Evolutionary conservation across 768 basidiomycete genomes (phyloP).

Genomic region (Epithele typhae): DNA sequence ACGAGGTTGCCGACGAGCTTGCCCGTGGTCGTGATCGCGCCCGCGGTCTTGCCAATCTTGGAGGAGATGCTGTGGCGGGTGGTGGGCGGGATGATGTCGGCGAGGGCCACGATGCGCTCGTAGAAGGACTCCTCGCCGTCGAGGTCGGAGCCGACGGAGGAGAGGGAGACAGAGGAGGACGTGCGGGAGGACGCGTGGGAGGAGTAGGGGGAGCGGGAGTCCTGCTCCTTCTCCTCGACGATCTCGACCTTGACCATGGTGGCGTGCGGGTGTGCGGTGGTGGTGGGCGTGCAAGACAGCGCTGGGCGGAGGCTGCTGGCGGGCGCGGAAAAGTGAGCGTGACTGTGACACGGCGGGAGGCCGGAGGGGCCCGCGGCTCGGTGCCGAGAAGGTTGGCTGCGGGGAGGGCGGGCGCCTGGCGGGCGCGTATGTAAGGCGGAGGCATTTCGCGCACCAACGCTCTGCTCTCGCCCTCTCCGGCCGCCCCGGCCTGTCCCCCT

Average conservation of each 20-base stretch:
- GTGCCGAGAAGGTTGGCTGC: constrained; percentile 14
- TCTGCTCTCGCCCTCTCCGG: constrained; percentile 3
- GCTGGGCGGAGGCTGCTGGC: background rate
- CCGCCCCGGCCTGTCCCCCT: constrained; percentile 5
- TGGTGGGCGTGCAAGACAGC: background rate
- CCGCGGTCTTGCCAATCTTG: constrained; percentile 53
- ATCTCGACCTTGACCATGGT: constrained; percentile 93
- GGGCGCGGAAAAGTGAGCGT: constrained; percentile 2
- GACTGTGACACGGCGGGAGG: too few species aligned
- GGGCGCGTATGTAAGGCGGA: constrained; percentile 14
- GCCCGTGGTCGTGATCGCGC: constrained; percentile 60
- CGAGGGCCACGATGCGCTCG: constrained; percentile 87
- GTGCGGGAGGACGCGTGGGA: constrained; percentile 73
- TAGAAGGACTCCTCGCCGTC: constrained; percentile 77
- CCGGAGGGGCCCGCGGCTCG: too few species aligned
- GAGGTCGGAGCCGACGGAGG: constrained; percentile 70
- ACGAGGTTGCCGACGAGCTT: constrained; percentile 83
- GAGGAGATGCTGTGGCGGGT: constrained; percentile 75
- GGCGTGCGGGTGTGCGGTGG: constrained; percentile 3
- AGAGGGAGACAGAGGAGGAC: constrained; percentile 68
- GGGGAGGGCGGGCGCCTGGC: constrained; percentile 10
- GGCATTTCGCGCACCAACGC: constrained; percentile 12
- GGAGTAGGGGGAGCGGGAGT: constrained; percentile 60
- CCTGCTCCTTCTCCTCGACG: constrained; percentile 75
- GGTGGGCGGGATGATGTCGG: constrained; percentile 92